These are phyloP conservation scores for Lasiosphaeriaceae sp. DNA, from an alignment of 495 filamentous ascomycete genomes.

Conservation along the genomic window DNA sequence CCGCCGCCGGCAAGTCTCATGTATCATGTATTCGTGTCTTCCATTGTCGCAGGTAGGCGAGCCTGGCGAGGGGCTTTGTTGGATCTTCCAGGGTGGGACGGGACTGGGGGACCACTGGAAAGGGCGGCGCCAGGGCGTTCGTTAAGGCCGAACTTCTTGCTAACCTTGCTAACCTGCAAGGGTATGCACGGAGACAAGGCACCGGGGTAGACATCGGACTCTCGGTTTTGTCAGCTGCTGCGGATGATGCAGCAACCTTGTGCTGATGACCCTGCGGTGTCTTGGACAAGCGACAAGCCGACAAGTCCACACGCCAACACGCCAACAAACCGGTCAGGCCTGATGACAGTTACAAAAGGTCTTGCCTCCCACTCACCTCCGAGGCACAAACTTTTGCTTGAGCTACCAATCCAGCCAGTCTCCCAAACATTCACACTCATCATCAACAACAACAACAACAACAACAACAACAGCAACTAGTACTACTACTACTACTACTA, in stretches of 20 bases:
- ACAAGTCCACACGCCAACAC: too few relatives aligned
- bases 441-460: too few relatives aligned
- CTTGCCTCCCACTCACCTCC: conserved; percentile 13
- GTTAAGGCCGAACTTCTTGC: conserved; percentile 8
- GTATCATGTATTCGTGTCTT: background rate
- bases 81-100: background rate
- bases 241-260: conserved; percentile 28
- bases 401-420: background rate
- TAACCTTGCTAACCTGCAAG: conserved; percentile 14
- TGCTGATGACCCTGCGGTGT: conserved; percentile 26
- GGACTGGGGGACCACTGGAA: background rate
- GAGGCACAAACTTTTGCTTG: conserved; percentile 1
- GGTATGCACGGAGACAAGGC: conserved; percentile 9
- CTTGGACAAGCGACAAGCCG: conserved; percentile 19
- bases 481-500: too few relatives aligned
- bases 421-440: too few relatives aligned
- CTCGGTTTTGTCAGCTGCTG: conserved; percentile 31
- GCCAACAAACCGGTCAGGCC: conserved; percentile 24
- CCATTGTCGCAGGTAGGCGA: background rate
- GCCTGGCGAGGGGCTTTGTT: background rate
- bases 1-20: conserved; percentile 15
- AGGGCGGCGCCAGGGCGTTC: conserved; percentile 15
- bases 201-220: conserved; percentile 9
- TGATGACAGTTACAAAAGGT: conserved; percentile 20
- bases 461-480: too few relatives aligned